phyloP scores from a whole-genome alignment of 345 rosid species.

The Stellera chamaejasme region DNA sequence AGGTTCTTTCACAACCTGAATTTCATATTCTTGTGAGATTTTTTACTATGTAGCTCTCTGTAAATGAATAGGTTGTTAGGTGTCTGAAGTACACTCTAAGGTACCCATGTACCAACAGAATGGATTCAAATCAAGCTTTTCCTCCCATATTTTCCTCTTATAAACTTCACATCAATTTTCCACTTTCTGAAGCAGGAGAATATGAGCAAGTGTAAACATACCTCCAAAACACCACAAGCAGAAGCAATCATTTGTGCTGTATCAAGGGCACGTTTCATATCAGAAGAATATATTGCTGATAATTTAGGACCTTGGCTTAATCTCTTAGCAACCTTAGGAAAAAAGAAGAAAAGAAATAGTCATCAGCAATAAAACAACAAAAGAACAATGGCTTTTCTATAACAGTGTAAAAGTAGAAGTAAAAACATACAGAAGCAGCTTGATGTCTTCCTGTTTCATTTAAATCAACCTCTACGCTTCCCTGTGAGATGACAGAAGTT shows the following conservation, averaged over 20 bases:
- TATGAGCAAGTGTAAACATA: conserved; percentile 11
- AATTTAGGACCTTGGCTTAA: conserved; percentile 51
- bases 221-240: conserved; percentile 53
- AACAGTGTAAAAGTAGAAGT: not conserved
- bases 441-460: conserved; percentile 75
- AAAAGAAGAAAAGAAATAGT: conserved; percentile 1
- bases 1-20: conserved; percentile 59
- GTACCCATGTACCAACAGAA: too few relatives aligned
- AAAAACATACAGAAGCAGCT: conserved; percentile 44
- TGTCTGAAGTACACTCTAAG: too few relatives aligned
- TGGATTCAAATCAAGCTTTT: too few relatives aligned
- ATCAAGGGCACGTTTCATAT: conserved; percentile 72
- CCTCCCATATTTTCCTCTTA: too few relatives aligned
- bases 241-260: conserved; percentile 71
- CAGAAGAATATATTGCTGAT: conserved; percentile 68
- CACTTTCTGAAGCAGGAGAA: too few relatives aligned
- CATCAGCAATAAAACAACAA: conserved; percentile 4
- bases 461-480: conserved; percentile 70
- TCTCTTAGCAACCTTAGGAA: conserved; percentile 52
- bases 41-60: too few relatives aligned
- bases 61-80: too few relatives aligned
- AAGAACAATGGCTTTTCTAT: not conserved
- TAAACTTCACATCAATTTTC: too few relatives aligned
- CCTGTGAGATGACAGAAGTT: conserved; percentile 26
- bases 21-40: too few relatives aligned